Evolutionary conservation across 257 asterid species (phyloP).

Genomic region (Rhazya stricta): DNA sequence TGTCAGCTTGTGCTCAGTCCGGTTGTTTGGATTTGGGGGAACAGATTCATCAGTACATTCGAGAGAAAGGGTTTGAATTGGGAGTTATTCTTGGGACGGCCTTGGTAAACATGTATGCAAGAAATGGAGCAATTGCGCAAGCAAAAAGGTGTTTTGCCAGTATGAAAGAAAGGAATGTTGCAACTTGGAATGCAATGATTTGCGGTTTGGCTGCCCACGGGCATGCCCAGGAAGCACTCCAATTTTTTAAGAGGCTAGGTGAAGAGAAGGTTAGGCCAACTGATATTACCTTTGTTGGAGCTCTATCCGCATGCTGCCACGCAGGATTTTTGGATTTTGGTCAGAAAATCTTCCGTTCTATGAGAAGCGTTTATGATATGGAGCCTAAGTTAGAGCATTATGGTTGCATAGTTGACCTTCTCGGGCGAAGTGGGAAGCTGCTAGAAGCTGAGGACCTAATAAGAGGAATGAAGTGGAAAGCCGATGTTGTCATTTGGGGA

Average conservation of each 20-base stretch:
- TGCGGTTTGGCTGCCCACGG: conserved; percentile 84
- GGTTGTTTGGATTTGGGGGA: conserved; percentile 70
- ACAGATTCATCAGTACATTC: conserved; percentile 49
- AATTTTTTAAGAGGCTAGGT: conserved; percentile 39
- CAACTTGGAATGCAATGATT: conserved; percentile 84
- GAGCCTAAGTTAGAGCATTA: conserved; percentile 78
- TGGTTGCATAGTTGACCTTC: conserved; percentile 79
- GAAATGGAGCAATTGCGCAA: conserved; percentile 55
- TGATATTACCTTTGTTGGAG: conserved; percentile 68
- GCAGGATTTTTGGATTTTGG: conserved; percentile 71
- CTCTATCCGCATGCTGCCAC: conserved; percentile 78
- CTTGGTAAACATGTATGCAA: conserved; percentile 77
- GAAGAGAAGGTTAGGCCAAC: conserved; percentile 44
- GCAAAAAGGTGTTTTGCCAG: conserved; percentile 50
- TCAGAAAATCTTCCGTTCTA: conserved; percentile 42
- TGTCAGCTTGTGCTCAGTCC: conserved; percentile 81
- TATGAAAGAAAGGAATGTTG: conserved; percentile 51
- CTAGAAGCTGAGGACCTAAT: conserved; percentile 68
- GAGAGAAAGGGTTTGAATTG: conserved; percentile 44
- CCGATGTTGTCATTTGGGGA: conserved; percentile 86
- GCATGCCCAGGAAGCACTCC: conserved; percentile 60
- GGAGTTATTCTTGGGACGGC: conserved; percentile 87
- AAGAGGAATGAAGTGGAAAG: conserved; percentile 60
- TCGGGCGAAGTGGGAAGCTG: conserved; percentile 70
- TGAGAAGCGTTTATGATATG: conserved; percentile 45